Conservation (phyloP, 331 rosid species). For the Stylosanthes scabra region DNA sequence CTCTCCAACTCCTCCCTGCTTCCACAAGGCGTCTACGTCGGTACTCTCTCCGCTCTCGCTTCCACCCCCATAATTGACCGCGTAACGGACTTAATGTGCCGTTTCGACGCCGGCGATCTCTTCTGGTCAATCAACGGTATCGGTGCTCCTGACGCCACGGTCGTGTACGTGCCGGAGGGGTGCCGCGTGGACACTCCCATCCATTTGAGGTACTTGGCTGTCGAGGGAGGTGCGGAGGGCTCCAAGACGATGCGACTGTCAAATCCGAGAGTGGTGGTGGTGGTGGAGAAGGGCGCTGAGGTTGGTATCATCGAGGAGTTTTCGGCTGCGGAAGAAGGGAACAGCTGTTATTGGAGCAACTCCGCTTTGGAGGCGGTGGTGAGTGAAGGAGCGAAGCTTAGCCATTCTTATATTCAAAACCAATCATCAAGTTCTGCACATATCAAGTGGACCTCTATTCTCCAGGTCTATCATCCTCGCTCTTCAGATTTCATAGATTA, state of each 20-base stretch:
- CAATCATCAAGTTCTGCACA: slow-evolving; percentile 83
- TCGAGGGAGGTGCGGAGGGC: slow-evolving; percentile 49
- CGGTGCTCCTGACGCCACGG: slow-evolving; percentile 83
- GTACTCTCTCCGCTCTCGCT: slow-evolving; percentile 56
- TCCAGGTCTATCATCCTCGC: slow-evolving; percentile 60
- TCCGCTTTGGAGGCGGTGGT: slow-evolving; percentile 75
- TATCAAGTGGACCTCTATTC: slow-evolving; percentile 89
- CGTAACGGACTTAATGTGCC: slow-evolving; percentile 50
- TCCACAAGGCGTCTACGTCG: slow-evolving; percentile 71
- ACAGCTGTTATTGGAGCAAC: slow-evolving; percentile 72
- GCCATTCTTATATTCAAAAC: slow-evolving; percentile 87
- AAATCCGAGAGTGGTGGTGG: slow-evolving; percentile 85
- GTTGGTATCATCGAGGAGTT: slow-evolving; percentile 80
- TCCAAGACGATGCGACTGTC: slow-evolving; percentile 58
- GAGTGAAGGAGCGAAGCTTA: slow-evolving; percentile 76
- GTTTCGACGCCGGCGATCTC: slow-evolving; percentile 60
- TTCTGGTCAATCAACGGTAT: slow-evolving; percentile 95
- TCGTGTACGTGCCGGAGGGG: slow-evolving; percentile 79
- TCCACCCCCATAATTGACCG: slow-evolving; percentile 40
- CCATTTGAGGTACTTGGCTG: slow-evolving; percentile 60
- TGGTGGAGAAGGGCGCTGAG: slow-evolving; percentile 86
- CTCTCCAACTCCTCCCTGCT: slow-evolving; percentile 42
- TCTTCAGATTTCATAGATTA: background rate
- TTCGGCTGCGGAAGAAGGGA: slow-evolving; percentile 44
- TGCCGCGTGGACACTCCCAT: slow-evolving; percentile 69